phyloP scores from a whole-genome alignment of 176 grass and related monocot genomes.

The Eremochloa ophiuroides region DNA sequence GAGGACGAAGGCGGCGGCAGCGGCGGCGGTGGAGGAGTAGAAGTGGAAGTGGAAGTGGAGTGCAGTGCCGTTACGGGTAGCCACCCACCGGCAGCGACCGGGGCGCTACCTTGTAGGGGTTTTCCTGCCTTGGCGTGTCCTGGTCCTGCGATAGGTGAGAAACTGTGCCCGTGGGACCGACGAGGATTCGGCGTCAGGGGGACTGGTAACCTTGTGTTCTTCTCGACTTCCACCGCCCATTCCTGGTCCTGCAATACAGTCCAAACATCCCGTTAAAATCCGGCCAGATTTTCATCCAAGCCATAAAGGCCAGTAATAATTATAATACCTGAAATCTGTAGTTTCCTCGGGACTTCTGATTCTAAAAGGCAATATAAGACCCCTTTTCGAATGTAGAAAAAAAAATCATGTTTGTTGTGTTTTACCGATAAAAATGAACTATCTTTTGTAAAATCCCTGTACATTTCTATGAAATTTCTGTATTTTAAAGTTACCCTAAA shows the following conservation, averaged over 20 bases:
- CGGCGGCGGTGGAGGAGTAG: background rate
- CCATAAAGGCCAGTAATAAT: too few species aligned
- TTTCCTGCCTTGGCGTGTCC: slow-evolving; percentile 5
- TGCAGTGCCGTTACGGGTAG: slow-evolving; percentile 40
- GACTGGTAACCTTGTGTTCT: background rate
- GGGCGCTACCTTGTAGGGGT: slow-evolving; percentile 8
- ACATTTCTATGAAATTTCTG: too few species aligned
- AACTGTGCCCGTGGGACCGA: background rate
- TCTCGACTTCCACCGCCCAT: background rate
- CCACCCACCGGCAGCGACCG: slow-evolving; percentile 52
- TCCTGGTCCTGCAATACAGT: background rate
- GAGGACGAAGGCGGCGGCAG: background rate
- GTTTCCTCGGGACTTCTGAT: too few species aligned
- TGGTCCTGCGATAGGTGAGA: slow-evolving; percentile 14
- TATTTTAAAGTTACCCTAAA: background rate
- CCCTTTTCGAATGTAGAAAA: too few species aligned
- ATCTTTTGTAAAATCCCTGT: too few species aligned
- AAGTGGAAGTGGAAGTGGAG: background rate
- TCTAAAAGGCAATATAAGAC: background rate
- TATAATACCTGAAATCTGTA: too few species aligned
- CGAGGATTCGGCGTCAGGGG: background rate
- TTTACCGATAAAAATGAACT: too few species aligned
- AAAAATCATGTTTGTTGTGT: too few species aligned
- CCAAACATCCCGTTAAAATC: background rate
- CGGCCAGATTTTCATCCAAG: background rate